Percentiles rank a stretch among this genome's conserved stretches.
These are phyloP conservation scores for Karstenula rhodostoma DNA, from an alignment of 2,329 filamentous ascomycete species.

Conservation along the genomic window DNA sequence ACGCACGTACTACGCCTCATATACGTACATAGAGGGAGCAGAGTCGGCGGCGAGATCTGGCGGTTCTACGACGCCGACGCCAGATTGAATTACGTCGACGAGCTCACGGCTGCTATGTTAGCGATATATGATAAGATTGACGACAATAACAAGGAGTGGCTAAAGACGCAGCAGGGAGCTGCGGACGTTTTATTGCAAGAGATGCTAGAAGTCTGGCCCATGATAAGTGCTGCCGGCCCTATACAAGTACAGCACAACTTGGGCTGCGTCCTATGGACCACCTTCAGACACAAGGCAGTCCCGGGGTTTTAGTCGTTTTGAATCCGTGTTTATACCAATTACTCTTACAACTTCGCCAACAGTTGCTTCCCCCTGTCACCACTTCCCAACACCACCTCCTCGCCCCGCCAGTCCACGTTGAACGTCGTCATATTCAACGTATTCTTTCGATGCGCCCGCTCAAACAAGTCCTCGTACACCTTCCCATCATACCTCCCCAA, in stretches of 20 bases:
- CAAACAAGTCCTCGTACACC: slow-evolving; percentile 63
- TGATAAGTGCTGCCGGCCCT: neutral
- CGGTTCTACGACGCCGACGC: neutral
- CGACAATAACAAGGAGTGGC: neutral
- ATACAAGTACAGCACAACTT: slow-evolving; percentile 30
- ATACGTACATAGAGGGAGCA: neutral
- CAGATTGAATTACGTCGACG: neutral
- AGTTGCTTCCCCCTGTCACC: slow-evolving; percentile 46
- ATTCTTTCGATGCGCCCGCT: slow-evolving; percentile 60
- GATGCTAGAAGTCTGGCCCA: neutral
- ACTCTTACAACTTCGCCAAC: slow-evolving; percentile 19
- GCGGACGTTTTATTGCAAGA: neutral
- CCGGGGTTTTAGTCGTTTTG: neutral
- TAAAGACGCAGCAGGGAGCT: neutral
- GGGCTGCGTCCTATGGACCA: neutral
- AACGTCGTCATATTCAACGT: slow-evolving; percentile 61
- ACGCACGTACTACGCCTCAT: neutral
- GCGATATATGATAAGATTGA: neutral
- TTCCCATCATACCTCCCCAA: slow-evolving; percentile 62
- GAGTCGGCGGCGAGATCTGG: neutral
- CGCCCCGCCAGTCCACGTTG: slow-evolving; percentile 58
- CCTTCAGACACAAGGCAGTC: neutral
- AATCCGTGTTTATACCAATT: too few species aligned
- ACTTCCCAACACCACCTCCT: slow-evolving; percentile 59
- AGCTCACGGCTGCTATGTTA: neutral